Evolutionary conservation across 352 stramenopile species (phyloP).

Genomic region (Vaucheria bursata): DNA sequence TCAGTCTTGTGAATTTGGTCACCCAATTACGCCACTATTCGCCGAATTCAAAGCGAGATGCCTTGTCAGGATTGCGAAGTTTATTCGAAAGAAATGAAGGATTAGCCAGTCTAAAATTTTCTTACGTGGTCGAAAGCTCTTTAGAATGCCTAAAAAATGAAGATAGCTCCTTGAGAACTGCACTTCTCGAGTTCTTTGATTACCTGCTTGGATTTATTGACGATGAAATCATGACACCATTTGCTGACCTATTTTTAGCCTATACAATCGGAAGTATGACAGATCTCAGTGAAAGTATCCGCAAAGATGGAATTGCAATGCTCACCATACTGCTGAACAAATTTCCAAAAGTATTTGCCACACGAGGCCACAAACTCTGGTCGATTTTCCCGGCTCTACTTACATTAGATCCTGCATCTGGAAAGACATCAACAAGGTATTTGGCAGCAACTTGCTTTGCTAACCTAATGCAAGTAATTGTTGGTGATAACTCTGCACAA

Average conservation of each 20-base stretch:
- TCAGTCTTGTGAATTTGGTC: constrained; percentile 20
- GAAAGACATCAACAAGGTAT: no score
- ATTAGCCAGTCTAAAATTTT: constrained; percentile 25
- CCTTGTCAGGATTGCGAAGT: constrained; percentile 24
- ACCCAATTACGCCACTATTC: constrained; percentile 38
- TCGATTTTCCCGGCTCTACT: constrained; percentile 29
- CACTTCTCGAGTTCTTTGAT: constrained; percentile 27
- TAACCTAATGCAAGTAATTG: no score
- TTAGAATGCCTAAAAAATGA: constrained; percentile 31
- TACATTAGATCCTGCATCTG: constrained; percentile 17
- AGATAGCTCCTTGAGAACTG: not conserved
- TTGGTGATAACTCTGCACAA: no score
- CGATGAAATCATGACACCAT: constrained; percentile 25
- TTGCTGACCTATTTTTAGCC: constrained; percentile 35
- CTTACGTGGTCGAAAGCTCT: constrained; percentile 17
- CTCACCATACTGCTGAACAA: constrained; percentile 27
- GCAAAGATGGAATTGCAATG: constrained; percentile 22
- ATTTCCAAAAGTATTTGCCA: constrained; percentile 23
- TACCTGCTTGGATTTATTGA: constrained; percentile 13
- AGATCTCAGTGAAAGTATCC: constrained; percentile 15
- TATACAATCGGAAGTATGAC: constrained; percentile 41
- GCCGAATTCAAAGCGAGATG: constrained; percentile 23
- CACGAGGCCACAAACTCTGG: constrained; percentile 15
- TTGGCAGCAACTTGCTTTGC: no score
- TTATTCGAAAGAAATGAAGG: constrained; percentile 21